Conservation (phyloP, 1,284 basidiomycete species). For the Sporisorium graminicola region DNA sequence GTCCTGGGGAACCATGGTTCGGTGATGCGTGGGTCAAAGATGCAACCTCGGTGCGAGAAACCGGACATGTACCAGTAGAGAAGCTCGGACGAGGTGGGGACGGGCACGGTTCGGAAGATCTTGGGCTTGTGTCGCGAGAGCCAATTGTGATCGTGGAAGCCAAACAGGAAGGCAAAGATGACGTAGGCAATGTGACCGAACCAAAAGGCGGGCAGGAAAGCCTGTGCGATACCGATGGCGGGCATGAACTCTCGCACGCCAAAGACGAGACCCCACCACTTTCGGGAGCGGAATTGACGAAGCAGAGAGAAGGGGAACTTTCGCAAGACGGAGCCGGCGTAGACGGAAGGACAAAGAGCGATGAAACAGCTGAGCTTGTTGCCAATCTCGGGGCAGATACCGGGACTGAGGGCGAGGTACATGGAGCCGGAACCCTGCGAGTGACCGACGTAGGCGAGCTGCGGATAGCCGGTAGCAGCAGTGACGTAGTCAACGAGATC, state of each 20-base stretch:
- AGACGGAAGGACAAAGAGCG: constrained; percentile 67
- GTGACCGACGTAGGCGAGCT: constrained; percentile 67
- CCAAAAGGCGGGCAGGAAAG: constrained; percentile 60
- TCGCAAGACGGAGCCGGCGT: constrained; percentile 66
- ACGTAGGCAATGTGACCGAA: constrained; percentile 68
- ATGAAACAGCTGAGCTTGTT: constrained; percentile 64
- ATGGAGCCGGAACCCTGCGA: constrained; percentile 68
- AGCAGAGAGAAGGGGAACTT: constrained; percentile 67
- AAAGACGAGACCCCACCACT: constrained; percentile 67
- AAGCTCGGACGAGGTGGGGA: constrained; percentile 65
- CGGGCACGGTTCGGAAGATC: constrained; percentile 65
- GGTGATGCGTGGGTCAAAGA: constrained; percentile 65
- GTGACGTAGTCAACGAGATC: constrained; percentile 67
- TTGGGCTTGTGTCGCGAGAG: constrained; percentile 67
- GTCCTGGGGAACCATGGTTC: constrained; percentile 65
- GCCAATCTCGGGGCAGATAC: constrained; percentile 65
- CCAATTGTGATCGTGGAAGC: constrained; percentile 68
- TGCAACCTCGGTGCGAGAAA: constrained; percentile 67
- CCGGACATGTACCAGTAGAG: constrained; percentile 69
- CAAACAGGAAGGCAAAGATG: constrained; percentile 67
- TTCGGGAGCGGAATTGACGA: constrained; percentile 61
- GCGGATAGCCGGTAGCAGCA: constrained; percentile 56
- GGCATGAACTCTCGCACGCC: constrained; percentile 67
- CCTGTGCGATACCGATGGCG: constrained; percentile 60
- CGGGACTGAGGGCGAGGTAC: constrained; percentile 66